Evolutionary conservation across 129 eudicot genomes (phyloP).

Genomic region (Centella asiatica): DNA sequence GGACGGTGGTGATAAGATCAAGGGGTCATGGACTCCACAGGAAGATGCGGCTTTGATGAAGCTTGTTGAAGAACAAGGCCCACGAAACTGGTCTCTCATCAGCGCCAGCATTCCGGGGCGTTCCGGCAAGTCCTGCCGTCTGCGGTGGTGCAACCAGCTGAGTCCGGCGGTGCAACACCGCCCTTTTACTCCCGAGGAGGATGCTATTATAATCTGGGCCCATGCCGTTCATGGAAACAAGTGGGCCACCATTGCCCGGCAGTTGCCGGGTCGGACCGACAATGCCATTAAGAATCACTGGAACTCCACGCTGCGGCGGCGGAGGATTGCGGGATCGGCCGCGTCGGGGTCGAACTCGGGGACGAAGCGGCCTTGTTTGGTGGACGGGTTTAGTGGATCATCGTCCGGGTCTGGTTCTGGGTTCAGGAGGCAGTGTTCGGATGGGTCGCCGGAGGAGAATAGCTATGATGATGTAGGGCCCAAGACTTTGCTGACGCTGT

Average conservation of each 20-base stretch:
- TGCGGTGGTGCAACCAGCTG: constrained; percentile 78
- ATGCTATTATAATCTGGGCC: constrained; percentile 40
- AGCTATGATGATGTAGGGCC: constrained; percentile 31
- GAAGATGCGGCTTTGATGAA: constrained; percentile 48
- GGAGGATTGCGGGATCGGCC: not conserved
- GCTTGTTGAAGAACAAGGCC: constrained; percentile 61
- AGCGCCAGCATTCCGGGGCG: constrained; percentile 53
- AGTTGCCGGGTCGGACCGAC: constrained; percentile 62
- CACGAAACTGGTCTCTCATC: constrained; percentile 61
- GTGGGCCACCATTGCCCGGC: constrained; percentile 62
- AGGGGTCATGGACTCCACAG: constrained; percentile 65
- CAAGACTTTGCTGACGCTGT: constrained; percentile 41
- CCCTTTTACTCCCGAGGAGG: constrained; percentile 56
- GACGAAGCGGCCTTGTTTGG: constrained; percentile 12
- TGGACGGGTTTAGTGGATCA: constrained; percentile 15
- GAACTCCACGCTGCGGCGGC: constrained; percentile 52
- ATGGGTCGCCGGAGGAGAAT: constrained; percentile 20
- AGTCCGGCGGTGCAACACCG: constrained; percentile 69
- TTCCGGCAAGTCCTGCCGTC: constrained; percentile 68
- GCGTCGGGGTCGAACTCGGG: not conserved
- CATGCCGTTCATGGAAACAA: constrained; percentile 51
- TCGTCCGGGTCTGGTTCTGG: constrained; percentile 34
- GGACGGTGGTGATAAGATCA: constrained; percentile 22
- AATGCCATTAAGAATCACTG: constrained; percentile 73
- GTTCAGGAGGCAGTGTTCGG: constrained; percentile 28